Percentiles rank a stretch among this genome's conserved stretches.
These are phyloP conservation scores for Striga asiatica DNA, from an alignment of 257 asterid species.

Conservation along the genomic window DNA sequence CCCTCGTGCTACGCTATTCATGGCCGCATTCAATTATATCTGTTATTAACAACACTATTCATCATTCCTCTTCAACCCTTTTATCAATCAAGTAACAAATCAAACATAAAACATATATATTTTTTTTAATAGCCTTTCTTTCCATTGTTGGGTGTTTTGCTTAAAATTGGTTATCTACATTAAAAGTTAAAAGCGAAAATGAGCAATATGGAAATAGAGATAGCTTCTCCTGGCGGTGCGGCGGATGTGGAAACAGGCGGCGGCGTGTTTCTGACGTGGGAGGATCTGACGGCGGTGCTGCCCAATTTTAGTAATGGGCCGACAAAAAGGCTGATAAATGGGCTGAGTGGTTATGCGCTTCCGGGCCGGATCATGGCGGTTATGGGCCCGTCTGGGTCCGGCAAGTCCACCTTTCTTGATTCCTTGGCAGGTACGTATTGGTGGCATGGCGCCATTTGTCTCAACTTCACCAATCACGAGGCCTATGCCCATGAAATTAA, in stretches of 20 bases:
- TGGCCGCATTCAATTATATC: slow-evolving; percentile 21
- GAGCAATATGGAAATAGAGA: slow-evolving; percentile 52
- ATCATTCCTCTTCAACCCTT: neutral
- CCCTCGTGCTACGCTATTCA: slow-evolving; percentile 27
- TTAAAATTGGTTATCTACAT: no score
- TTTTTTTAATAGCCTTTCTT: no score
- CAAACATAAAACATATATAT: neutral
- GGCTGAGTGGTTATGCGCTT: slow-evolving; percentile 55
- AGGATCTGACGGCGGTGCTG: slow-evolving; percentile 53
- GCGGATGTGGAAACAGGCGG: slow-evolving; percentile 15
- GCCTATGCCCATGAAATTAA: no score
- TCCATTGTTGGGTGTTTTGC: no score
- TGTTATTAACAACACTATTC: neutral
- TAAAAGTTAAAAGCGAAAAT: neutral
- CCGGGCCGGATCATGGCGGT: slow-evolving; percentile 85
- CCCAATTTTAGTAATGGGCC: slow-evolving; percentile 64
- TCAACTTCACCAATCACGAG: no score
- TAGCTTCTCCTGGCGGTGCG: slow-evolving; percentile 12
- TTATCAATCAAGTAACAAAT: no score
- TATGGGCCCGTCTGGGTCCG: slow-evolving; percentile 21
- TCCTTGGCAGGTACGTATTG: neutral
- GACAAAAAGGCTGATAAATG: slow-evolving; percentile 56
- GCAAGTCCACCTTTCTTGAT: neutral
- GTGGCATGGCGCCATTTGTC: no score
- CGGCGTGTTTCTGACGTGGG: slow-evolving; percentile 51